Evolutionary conservation across 2,329 filamentous ascomycete species (phyloP).

Genomic region (Coniochaeta pulveracea): DNA sequence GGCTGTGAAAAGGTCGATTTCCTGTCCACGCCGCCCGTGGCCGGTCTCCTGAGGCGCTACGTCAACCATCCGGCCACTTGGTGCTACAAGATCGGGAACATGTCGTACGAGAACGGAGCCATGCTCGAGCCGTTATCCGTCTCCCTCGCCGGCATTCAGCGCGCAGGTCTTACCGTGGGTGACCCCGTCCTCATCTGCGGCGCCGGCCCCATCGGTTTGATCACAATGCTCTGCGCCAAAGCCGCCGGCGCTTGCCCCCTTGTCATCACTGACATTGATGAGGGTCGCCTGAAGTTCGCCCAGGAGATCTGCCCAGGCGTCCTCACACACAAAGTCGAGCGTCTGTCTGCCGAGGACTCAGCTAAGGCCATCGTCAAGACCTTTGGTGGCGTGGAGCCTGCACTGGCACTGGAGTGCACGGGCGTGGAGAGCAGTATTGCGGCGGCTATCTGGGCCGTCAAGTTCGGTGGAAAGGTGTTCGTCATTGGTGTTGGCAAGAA

Average conservation of each 20-base stretch:
- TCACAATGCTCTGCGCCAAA: constrained; percentile 72
- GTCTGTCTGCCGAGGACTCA: constrained; percentile 55
- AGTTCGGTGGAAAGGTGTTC: constrained; percentile 95
- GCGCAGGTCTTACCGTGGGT: constrained; percentile 69
- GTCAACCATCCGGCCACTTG: constrained; percentile 89
- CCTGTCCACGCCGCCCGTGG: constrained; percentile 80
- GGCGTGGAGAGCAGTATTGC: constrained; percentile 85
- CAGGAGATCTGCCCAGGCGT: constrained; percentile 71
- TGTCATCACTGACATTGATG: constrained; percentile 90
- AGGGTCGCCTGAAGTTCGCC: constrained; percentile 73
- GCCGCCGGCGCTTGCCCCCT: constrained; percentile 85
- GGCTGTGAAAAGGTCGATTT: constrained; percentile 81
- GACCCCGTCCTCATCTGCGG: constrained; percentile 85
- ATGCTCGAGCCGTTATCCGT: constrained; percentile 86
- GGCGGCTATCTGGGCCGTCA: constrained; percentile 77
- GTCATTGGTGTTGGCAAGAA: constrained; percentile 93
- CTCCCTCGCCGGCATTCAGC: constrained; percentile 76
- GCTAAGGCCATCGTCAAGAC: constrained; percentile 56
- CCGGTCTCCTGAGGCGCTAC: constrained; percentile 79
- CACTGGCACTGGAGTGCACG: constrained; percentile 82
- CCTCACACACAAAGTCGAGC: constrained; percentile 67
- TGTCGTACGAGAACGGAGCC: constrained; percentile 86
- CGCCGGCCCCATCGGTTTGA: constrained; percentile 85
- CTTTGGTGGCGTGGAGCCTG: constrained; percentile 71
- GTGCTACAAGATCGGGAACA: constrained; percentile 92